These are phyloP conservation scores for Benincasa hispida DNA, from an alignment of 306 rosid species.

Conservation along the genomic window DNA sequence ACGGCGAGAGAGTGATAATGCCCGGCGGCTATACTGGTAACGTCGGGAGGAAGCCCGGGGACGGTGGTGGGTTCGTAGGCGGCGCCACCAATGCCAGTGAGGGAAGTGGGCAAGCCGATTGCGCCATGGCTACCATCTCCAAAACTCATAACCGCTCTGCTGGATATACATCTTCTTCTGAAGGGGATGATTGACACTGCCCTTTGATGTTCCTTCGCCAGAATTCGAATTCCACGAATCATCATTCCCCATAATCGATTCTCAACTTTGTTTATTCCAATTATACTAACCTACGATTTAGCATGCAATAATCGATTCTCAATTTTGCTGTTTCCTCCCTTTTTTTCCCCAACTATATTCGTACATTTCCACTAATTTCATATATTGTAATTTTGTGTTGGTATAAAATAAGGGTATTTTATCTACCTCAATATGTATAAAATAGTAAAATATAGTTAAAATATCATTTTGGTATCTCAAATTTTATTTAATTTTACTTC, in stretches of 20 bases:
- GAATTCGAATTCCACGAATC: slow-evolving; percentile 4
- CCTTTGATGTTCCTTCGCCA: neutral
- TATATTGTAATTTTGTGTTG: too few species aligned
- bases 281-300: neutral
- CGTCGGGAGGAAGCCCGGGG: slow-evolving; percentile 42
- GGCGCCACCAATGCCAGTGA: slow-evolving; percentile 37
- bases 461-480: too few species aligned
- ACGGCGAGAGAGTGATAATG: slow-evolving; percentile 83
- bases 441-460: too few species aligned
- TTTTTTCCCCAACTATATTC: too few species aligned
- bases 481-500: too few species aligned
- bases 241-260: neutral
- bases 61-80: slow-evolving; percentile 64
- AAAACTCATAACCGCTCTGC: slow-evolving; percentile 57
- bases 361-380: too few species aligned
- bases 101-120: slow-evolving; percentile 50
- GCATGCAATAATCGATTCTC: too few species aligned
- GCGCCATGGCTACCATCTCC: slow-evolving; percentile 88
- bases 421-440: too few species aligned
- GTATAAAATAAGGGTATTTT: too few species aligned
- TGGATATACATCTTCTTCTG: slow-evolving; percentile 36
- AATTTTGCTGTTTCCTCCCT: too few species aligned
- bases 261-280: neutral
- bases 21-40: slow-evolving; percentile 46
- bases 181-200: neutral